Base-by-base conservation (phyloP, 2,329 filamentous ascomycete species). In the Pestalotiopsis sp. region DNA sequence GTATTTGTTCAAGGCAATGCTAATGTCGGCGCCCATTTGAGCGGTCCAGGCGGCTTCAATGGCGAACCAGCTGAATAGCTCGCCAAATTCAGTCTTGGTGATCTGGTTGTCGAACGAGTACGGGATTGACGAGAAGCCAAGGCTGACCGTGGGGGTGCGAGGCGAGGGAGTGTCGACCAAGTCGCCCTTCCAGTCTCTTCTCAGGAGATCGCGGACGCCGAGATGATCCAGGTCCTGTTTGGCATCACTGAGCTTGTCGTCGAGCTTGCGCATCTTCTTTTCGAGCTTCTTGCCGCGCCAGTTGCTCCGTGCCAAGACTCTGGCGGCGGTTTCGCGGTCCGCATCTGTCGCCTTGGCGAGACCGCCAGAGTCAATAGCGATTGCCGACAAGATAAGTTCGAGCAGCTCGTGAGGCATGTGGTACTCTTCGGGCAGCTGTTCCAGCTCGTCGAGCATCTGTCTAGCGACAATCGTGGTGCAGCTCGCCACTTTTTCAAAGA, bases 11-110 rank as follows among this genome's bases (percentile, higher is more conserved):
- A 85, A 72, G 4, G 78, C 78, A 45, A 85, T 77, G 70, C 77
- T 79, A 72, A 85, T 82, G 70, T 85, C 83, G 13, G 80, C 79
- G 39, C 81, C 80, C 11, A 80, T 75, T 68, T 82, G 78, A 4
- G 83, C 82, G 0, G 83, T 85, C 82, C 82, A 85, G 1, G 83
- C 83, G 12, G 83, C 82, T 64, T 85, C 81, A 36, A 84, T 76
- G 3, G 82, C 82, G 68, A 84, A 85, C 82, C 82, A 85, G 72
- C 84, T 79, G 62, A 85, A 85, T 4, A 84, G 78, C 70, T 82
- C 82, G 60, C 78, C 75, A 68, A 83, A 85, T 36, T 83, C 82
- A 0, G 82, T 85, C 72, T 81, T 82, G 11, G 76, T 70, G 66
- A 84, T 83, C 69, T 84, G 82, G 62, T 82, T 78, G 39, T 84